Evolutionary conservation across 352 stramenopile species (phyloP), one percentile per base, ranked within the genome.

Genomic region (Thraustotheca clavata): DNA sequence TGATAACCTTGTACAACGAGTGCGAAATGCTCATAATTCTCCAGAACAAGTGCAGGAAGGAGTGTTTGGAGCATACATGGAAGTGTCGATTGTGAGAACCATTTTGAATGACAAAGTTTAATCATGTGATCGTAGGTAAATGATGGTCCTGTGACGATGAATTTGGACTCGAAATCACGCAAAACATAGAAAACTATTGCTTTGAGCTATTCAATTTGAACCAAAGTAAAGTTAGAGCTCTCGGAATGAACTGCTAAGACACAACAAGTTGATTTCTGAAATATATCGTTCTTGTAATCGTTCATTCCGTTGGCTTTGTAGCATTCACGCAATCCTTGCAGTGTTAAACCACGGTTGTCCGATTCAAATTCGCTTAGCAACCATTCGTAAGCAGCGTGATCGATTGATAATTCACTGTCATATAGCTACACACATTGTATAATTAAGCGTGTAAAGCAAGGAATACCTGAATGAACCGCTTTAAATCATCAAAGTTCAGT

Each of bases 1-100:
- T 40, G 77, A 92, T 46, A 71, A 69, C 24, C 91, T 94, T 49
- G 87, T 80, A 59, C 46, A 75, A 31, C 79, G 80, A 40, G 80
- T 94, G 49, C 76, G 83, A 36, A 71, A 73, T 9, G 74, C 72
- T 3, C 73, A 94, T 63, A 59, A 63, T 49, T 33, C 72, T 3
- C 52, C 60, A 6, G 79, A 88, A 27, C 90, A 91, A 52, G 81
- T 94, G 49, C 74, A 76, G 6, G 80, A 91, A 52, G 85, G 85
- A 32, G 72, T 87, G 33, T 94, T 94, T 59, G 82, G 79, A 22
- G 85, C 83, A 16, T 88, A 88, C 68, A 94, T 92, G 85, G 85
- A 94, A 70, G 85, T 92, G 22, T 79, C 78, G n/a, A 65, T 93
- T 49, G 85, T 91, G 12, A 47, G 8, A n/a, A 16, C 27, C 46